Conservation (phyloP, 2,329 filamentous ascomycete genomes). For the Onygenales sp. region DNA sequence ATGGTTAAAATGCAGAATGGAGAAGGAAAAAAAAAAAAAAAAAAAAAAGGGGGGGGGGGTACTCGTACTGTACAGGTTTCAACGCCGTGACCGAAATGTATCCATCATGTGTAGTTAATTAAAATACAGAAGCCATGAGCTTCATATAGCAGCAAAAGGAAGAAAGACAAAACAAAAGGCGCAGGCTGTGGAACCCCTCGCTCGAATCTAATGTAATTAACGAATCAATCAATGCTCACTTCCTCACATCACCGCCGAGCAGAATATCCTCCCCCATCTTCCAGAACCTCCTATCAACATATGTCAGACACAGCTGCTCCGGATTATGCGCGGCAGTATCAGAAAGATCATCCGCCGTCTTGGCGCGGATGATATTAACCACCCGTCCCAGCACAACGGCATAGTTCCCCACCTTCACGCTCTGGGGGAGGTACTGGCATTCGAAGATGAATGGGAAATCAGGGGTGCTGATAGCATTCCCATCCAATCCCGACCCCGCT, state of each 20-base stretch:
- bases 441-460: slow-evolving; percentile 32
- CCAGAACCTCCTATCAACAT: slow-evolving; percentile 35
- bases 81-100: no score
- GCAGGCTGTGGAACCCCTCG: no score
- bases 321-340: slow-evolving; percentile 1
- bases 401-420: slow-evolving; percentile 30
- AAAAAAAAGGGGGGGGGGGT: no score
- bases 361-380: slow-evolving; percentile 19
- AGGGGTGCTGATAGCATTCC: background rate
- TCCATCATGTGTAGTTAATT: no score
- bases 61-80: no score
- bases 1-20: background rate
- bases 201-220: no score
- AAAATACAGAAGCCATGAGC: no score
- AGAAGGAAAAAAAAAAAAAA: background rate
- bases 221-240: background rate
- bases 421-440: slow-evolving; percentile 27
- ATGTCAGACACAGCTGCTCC: slow-evolving; percentile 28
- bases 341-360: background rate
- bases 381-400: slow-evolving; percentile 31
- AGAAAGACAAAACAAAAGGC: no score
- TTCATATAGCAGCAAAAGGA: no score
- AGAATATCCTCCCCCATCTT: slow-evolving; percentile 28
- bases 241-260: background rate
- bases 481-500: slow-evolving; percentile 15